phyloP scores from a whole-genome alignment of 2,329 filamentous ascomycete species.

The Blumeriella jaapii region DNA sequence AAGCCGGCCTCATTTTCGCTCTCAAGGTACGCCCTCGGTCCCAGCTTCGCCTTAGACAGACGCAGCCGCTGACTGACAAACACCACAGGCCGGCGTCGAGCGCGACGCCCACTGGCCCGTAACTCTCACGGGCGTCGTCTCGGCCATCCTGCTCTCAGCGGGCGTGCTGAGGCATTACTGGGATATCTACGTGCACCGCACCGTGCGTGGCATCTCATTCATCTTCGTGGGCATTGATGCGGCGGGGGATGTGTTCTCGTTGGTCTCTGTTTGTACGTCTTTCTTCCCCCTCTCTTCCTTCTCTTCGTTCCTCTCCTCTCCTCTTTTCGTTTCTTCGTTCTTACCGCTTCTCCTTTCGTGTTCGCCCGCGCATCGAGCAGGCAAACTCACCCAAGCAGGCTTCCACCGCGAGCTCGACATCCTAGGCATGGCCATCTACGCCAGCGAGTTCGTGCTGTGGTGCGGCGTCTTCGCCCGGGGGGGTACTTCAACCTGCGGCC shows the following conservation, averaged over 20 bases:
- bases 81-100: slow-evolving; percentile 30
- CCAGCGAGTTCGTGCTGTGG: slow-evolving; percentile 54
- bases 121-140: slow-evolving; percentile 54
- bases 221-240: slow-evolving; percentile 62
- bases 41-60: no score
- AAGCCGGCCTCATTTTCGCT: slow-evolving; percentile 47
- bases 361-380: no score
- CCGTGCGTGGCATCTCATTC: slow-evolving; percentile 60
- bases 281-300: not conserved
- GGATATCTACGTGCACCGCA: slow-evolving; percentile 55
- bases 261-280: slow-evolving; percentile 43
- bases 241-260: slow-evolving; percentile 53
- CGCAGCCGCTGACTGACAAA: not conserved
- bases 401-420: slow-evolving; percentile 48
- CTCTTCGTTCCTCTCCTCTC: no score
- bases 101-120: slow-evolving; percentile 44
- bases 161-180: slow-evolving; percentile 59
- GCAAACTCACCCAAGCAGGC: slow-evolving; percentile 28
- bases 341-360: no score
- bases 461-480: slow-evolving; percentile 54
- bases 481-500: slow-evolving; percentile 53
- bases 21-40: slow-evolving; percentile 31
- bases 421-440: slow-evolving; percentile 56
- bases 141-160: slow-evolving; percentile 49
- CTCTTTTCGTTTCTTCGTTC: no score